Base-by-base conservation (phyloP, 345 rosid species). In the Cardamine resedifolia region DNA sequence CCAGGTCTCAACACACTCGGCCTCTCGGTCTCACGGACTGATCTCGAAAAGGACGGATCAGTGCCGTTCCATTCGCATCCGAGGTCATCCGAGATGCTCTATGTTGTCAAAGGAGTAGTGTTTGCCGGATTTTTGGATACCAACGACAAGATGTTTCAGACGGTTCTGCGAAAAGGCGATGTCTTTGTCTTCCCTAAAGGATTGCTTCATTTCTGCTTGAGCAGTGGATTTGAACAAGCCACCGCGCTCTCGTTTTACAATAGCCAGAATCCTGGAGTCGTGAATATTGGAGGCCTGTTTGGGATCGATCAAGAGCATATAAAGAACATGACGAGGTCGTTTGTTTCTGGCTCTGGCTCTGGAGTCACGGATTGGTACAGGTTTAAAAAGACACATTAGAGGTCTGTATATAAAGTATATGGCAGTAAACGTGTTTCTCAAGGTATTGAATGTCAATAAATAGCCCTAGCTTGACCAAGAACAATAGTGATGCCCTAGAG, bases 1-100 rank as follows among this genome's bases (percentile, higher is more conserved):
- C 87, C 92, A 23, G 98, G 98, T 12, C 84, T 93, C 51, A 93
- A 93, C 76, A 90, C 98, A 2, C 90, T 87, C 0, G 90, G 98
- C 70, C 85, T 93, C 58, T 84, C 97, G 0, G 60, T 87, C 4
- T 89, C 90, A 11, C 82, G 98, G 36, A 86, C 86, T 16, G 97
- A 90, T 66, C 79, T 90, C 0, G 90, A 83, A 0, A 66, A 80
- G 12, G 88, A 86, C 45, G 87, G 98, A n/a, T 12, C 79, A 6
- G 83, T 85, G 64, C 6, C 83, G 59, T 86, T 86, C 15, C 96
- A 90, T 51, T 73, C 84, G 30, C 98, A 93, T 72, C 98, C 98
- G 2, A 85, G 97, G 75, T 83, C 96, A 44, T 64, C 96, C 0
- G 96, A 93, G 81, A 51, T 89, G 47, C 33, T 90, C 57, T 89